Base-by-base conservation (phyloP, 2,329 filamentous ascomycete genomes). In the Paecilomyces sp. region DNA sequence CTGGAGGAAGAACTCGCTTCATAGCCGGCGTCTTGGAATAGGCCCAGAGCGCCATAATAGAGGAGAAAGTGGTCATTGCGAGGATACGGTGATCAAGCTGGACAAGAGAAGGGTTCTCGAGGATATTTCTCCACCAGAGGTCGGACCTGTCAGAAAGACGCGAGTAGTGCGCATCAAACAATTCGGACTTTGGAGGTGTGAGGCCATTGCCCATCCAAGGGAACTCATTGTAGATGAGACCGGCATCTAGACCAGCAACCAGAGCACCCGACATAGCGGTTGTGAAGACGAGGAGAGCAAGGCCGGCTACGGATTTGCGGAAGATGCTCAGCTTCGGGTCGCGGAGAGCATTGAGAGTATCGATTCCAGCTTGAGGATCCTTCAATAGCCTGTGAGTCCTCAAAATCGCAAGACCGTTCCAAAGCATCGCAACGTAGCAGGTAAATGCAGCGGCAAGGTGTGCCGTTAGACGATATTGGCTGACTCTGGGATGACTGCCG, bases 141-240 rank as follows among this genome's bases (percentile, higher is more conserved):
- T 99, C 95, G 12, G 87, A 88, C 51, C 84, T 80, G 72, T 96
- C 91, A 50, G 88, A 81, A 60, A 83, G 85, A 68, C 92, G 89
- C 60, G 87, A 88, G 83, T 97, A 97, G 79, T 91, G 95, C 41
- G 84, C 80, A 70, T 93, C 88, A 75, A 91, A 92, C 33, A 97
- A 86, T 78, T 97, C 93, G 9, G 85, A 82, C 70, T 83, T 85
- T 0, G 93, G 93, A 1, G 93, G 93, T 0, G 91, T 83, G 24
- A 96, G 79, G 11, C 92, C 91, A 3, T 85, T 76, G 8, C 94
- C 94, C 94, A 99, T 99, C 76, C 85, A 90, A 6, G 94, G 94
- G 74, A 99, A 97, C 75, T 99, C 92, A 74, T 99, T 99, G 81
- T 99, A 99, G 76, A 99, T 97, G 59, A 99, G 82, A 8, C 94